These are phyloP conservation scores for Plectosphaerella plurivora DNA, from an alignment of 2,329 filamentous ascomycete genomes.

Conservation along the genomic window DNA sequence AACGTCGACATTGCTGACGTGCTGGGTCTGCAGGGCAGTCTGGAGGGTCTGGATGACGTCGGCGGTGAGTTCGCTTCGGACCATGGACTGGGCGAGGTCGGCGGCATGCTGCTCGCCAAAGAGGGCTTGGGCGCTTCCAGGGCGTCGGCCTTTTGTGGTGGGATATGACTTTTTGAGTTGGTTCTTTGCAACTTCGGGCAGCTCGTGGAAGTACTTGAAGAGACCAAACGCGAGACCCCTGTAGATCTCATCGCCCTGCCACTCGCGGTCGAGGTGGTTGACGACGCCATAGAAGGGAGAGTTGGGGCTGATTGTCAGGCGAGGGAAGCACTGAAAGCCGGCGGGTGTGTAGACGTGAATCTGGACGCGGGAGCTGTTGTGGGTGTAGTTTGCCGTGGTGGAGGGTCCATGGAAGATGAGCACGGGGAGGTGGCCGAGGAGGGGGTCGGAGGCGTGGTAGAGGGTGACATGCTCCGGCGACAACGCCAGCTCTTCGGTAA, in stretches of 20 bases:
- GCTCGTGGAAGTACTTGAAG: conserved; percentile 89
- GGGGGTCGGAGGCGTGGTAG: conserved; percentile 82
- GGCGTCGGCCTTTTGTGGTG: conserved; percentile 48
- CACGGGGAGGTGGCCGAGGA: conserved; percentile 75
- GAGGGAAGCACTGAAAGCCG: conserved; percentile 83
- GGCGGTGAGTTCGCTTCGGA: conserved; percentile 69
- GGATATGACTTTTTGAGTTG: conserved; percentile 59
- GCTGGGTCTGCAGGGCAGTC: conserved; percentile 74
- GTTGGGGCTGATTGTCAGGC: conserved; percentile 88
- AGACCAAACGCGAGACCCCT: conserved; percentile 88
- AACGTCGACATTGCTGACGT: conserved; percentile 78
- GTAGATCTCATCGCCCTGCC: conserved; percentile 91
- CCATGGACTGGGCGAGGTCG: conserved; percentile 81
- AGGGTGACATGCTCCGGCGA: conserved; percentile 78
- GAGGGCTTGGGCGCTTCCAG: conserved; percentile 62
- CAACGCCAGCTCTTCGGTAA: conserved; percentile 73
- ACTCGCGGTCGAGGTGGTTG: conserved; percentile 82
- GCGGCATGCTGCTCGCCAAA: conserved; percentile 93
- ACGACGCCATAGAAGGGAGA: conserved; percentile 90
- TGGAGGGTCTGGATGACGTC: conserved; percentile 71
- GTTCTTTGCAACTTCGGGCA: conserved; percentile 71
- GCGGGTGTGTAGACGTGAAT: conserved; percentile 87
- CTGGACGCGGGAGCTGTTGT: conserved; percentile 90
- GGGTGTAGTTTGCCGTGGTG: conserved; percentile 79
- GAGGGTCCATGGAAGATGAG: conserved; percentile 91